phyloP scores from a whole-genome alignment of 2,329 filamentous ascomycete genomes.

The Neurospora crassa region DNA sequence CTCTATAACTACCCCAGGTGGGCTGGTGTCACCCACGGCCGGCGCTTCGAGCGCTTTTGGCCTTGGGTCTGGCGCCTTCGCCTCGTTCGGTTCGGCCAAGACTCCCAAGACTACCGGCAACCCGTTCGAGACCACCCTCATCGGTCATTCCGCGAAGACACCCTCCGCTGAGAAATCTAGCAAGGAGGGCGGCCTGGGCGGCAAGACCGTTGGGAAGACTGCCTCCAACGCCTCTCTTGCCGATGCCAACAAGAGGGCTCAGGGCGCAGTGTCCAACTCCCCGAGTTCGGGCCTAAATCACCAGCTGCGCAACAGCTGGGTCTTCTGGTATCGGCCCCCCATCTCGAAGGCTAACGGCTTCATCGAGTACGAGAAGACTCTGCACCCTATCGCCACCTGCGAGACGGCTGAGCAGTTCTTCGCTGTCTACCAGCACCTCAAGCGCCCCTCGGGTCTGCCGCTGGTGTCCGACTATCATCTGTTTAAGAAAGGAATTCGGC shows the following conservation, averaged over 20 bases:
- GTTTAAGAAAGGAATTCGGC: constrained; percentile 91
- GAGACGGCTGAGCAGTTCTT: constrained; percentile 85
- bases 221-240: constrained; percentile 37
- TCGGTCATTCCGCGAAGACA: constrained; percentile 37
- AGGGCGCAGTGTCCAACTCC: constrained; percentile 26
- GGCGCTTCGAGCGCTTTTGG: constrained; percentile 84
- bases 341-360: constrained; percentile 86
- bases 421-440: constrained; percentile 78
- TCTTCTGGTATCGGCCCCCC: constrained; percentile 94
- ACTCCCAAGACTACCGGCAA: constrained; percentile 79
- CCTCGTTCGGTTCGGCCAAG: constrained; percentile 82
- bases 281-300: constrained; percentile 28
- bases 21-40: constrained; percentile 64
- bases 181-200: constrained; percentile 30
- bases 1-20: constrained; percentile 60
- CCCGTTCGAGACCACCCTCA: constrained; percentile 65
- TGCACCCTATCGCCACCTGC: constrained; percentile 76
- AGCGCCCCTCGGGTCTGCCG: constrained; percentile 77
- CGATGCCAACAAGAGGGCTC: constrained; percentile 31
- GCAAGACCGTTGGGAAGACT: constrained; percentile 24
- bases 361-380: constrained; percentile 92
- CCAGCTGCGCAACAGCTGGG: constrained; percentile 77
- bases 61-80: constrained; percentile 89
- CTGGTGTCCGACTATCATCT: constrained; percentile 96
- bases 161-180: constrained; percentile 55